Evolutionary conservation across 2,329 filamentous ascomycete genomes (phyloP).

Genomic region (Alternaria ethzedia): DNA sequence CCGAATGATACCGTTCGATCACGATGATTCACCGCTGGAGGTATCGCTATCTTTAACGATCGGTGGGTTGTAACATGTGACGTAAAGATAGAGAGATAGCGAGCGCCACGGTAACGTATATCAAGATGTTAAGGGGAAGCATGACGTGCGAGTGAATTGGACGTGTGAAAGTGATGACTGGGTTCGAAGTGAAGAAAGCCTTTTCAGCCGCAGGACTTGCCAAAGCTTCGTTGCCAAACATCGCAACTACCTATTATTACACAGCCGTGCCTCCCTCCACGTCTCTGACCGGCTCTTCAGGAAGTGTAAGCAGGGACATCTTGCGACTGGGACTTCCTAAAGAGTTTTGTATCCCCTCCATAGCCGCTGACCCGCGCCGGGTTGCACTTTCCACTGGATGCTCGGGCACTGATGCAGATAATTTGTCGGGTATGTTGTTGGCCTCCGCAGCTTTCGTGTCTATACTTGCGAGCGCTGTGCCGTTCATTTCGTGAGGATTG

Average conservation of each 20-base stretch:
- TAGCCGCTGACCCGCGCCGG: background rate
- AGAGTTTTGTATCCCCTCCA: slow-evolving; percentile 27
- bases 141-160: background rate
- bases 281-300: slow-evolving; percentile 51
- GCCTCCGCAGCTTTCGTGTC: slow-evolving; percentile 29
- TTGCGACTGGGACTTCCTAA: slow-evolving; percentile 39
- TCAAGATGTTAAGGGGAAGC: background rate
- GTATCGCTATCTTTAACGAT: background rate
- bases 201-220: background rate
- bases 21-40: background rate
- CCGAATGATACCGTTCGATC: background rate
- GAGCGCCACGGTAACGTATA: background rate
- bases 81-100: background rate
- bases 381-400: slow-evolving; percentile 3
- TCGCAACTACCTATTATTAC: slow-evolving; percentile 15
- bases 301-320: slow-evolving; percentile 53
- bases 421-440: slow-evolving; percentile 14
- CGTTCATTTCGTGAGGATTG: slow-evolving; percentile 31
- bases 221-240: slow-evolving; percentile 1
- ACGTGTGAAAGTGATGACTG: background rate
- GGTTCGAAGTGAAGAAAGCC: background rate
- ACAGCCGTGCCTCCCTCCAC: slow-evolving; percentile 39
- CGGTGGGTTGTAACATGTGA: background rate
- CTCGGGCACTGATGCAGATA: slow-evolving; percentile 15
- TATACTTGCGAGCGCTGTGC: slow-evolving; percentile 29